Conservation (phyloP, 2,329 filamentous ascomycete genomes). For the Epichloe scottii region DNA sequence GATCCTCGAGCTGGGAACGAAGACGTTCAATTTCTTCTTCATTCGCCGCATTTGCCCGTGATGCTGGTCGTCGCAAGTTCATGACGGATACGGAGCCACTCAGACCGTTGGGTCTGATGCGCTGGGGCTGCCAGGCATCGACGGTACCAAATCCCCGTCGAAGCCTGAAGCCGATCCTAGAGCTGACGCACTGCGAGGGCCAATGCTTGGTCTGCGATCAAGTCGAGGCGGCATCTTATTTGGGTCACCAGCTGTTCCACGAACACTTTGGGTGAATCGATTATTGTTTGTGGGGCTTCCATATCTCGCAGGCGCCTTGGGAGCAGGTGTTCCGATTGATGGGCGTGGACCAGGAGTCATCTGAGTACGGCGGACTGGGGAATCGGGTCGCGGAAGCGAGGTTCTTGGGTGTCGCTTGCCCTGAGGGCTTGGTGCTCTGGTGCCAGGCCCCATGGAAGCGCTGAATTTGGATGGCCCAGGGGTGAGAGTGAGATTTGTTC, state of each 20-base stretch:
- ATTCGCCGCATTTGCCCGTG: slow-evolving; percentile 38
- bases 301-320: slow-evolving; percentile 19
- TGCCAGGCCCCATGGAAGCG: slow-evolving; percentile 67
- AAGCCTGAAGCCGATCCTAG: slow-evolving; percentile 38
- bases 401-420: slow-evolving; percentile 55
- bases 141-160: slow-evolving; percentile 42
- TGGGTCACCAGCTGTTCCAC: slow-evolving; percentile 48
- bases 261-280: slow-evolving; percentile 51
- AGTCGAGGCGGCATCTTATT: slow-evolving; percentile 39
- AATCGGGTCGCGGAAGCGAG: slow-evolving; percentile 79
- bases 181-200: slow-evolving; percentile 47
- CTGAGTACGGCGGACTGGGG: slow-evolving; percentile 60
- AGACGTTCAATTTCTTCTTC: slow-evolving; percentile 66
- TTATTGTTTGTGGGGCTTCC: slow-evolving; percentile 31
- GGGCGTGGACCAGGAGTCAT: slow-evolving; percentile 48
- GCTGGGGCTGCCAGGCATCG: slow-evolving; percentile 32
- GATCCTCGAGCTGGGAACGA: slow-evolving; percentile 63
- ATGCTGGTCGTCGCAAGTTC: slow-evolving; percentile 39
- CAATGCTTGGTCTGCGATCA: slow-evolving; percentile 38
- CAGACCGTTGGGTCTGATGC: slow-evolving; percentile 41
- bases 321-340: slow-evolving; percentile 35
- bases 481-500: slow-evolving; percentile 48
- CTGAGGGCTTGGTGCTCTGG: slow-evolving; percentile 55
- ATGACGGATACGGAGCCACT: slow-evolving; percentile 43
- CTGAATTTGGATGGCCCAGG: slow-evolving; percentile 68